Evolutionary conservation across 208 protist genomes (phyloP), one percentile per base, ranked within the genome.

Genomic region (Trypanosoma grayi): DNA sequence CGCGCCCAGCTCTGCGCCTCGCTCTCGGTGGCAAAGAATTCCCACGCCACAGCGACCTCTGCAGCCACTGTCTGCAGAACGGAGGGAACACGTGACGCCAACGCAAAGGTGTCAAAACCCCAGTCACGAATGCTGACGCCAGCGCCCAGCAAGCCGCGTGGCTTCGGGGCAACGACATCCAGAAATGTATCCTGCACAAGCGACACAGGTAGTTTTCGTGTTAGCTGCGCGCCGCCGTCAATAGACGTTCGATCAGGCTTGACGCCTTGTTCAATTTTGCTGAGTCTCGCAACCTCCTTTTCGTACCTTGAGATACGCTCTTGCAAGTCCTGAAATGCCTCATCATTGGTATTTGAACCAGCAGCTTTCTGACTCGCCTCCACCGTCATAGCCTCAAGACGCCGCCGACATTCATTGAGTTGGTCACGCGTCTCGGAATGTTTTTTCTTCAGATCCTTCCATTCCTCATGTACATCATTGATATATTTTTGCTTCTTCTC

Each of bases 31-130:
- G 57, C 28, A 52, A 87, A 88, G 18, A 93, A 71, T 2, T 58
- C 31, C 83, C 81, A 87, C 22, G 71, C 44, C 24, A 57, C 51
- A 10, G 78, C 86, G 24, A 80, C 71, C 33, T 75, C 70, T 16
- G 60, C 40, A 9, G 83, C 86, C 11, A 79, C 58, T 28, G 65
- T 68, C 57, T 84, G 61, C 10, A 90, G 59, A 13, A 83, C 51
- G n/a, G 73, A 84, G 6, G 62, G 58, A n/a, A 82, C 71, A 13
- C 58, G 44, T 27, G 59, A 44, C 0, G 67, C 53, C 13, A 63
- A 54, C 13, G 56, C 68, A 0, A 74, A 52, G 18, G 55, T 65
- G 58, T 87, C 81, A 63, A 78, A 87, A 0, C 39, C 67, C 74
- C 81, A 87, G 24, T 60, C 45, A 37, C 44, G 34, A 20, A 74